These are phyloP conservation scores for Ilex asprella DNA, from an alignment of 257 asterid genomes.

Conservation along the genomic window DNA sequence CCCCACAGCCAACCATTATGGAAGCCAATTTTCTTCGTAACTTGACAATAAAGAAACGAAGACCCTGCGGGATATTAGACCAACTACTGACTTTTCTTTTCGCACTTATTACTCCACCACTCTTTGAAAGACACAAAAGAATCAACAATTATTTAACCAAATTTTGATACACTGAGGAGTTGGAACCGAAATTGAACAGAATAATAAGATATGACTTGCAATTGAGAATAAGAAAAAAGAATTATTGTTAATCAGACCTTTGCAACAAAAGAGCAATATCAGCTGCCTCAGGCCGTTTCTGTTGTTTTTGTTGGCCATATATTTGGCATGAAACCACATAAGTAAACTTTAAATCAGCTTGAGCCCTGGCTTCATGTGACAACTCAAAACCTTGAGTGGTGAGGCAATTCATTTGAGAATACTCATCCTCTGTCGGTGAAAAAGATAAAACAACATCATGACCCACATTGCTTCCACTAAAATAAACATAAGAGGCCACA, in stretches of 20 bases:
- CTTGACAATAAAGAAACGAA: too few relatives aligned
- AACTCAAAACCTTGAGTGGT: conserved; percentile 67
- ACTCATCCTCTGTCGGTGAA: conserved; percentile 40
- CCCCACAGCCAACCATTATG: too few relatives aligned
- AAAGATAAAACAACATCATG: conserved; percentile 9
- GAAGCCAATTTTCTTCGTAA: too few relatives aligned
- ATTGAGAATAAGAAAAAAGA: conserved; percentile 1
- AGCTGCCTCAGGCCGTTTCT: conserved; percentile 92
- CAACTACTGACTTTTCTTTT: too few relatives aligned
- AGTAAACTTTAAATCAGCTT: conserved; percentile 90
- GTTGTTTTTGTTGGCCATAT: conserved; percentile 95
- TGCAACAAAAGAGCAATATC: conserved; percentile 86
- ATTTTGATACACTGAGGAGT: too few relatives aligned
- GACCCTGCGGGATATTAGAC: too few relatives aligned
- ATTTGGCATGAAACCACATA: conserved; percentile 97
- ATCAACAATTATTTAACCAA: not conserved
- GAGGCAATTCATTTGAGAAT: conserved; percentile 43
- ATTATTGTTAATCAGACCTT: conserved; percentile 37
- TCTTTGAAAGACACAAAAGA: too few relatives aligned
- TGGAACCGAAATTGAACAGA: not conserved
- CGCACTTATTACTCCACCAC: too few relatives aligned
- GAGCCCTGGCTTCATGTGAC: conserved; percentile 93
- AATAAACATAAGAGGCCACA: not conserved
- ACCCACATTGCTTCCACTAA: not conserved
- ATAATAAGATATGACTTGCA: not conserved